Base-by-base conservation (phyloP, 306 rosid species). In the Prinsepia uniflora region DNA sequence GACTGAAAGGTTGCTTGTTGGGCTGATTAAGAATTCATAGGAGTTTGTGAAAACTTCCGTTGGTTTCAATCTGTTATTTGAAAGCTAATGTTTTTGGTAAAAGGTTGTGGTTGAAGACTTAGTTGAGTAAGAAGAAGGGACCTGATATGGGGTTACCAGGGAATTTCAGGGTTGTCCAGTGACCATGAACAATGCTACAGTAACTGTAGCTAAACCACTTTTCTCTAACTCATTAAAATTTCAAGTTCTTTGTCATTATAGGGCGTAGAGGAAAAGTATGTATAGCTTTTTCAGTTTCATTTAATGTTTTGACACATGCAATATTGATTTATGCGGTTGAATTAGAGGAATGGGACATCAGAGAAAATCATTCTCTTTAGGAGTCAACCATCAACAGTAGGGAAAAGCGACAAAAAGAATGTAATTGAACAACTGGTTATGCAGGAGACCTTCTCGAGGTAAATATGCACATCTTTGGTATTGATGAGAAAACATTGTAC, bases 371-470 rank as follows among this genome's bases (percentile, higher is more conserved):
- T 55, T 69, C 60, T 52, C 63, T 67, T 67, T 63, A 83, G 85
- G 86, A 80, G 65, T 76, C 81, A 3, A 72, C 85, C 80, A 58
- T 71, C 79, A 42, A 65, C 63, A 72, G 63, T 36, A 68, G 78
- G 77, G 69, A 82, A 78, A 78, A 77, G 67, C 50, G 79, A 87
- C 65, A 83, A 65, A 75, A 91, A 83, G 85, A 75, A 41, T 66
- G 20, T 67, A 63, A 89, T 95, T 67, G 97, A 87, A 75, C 85
- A 80, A 81, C 85, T 89, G 65, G 76, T 95, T 58, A 78, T 78
- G 92, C 85, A 81, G 75, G 96, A 89, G 81, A 86, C 91, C 65
- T 95, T 91, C 86, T 86, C 96, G 7, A 89, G 99, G 99, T 95
- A 80, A 66, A 40, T 19, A 42, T 43, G 55, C 60, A 20, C 8